Evolutionary conservation across 2,329 filamentous ascomycete species (phyloP).

Genomic region (Fusarium subglutinans): DNA sequence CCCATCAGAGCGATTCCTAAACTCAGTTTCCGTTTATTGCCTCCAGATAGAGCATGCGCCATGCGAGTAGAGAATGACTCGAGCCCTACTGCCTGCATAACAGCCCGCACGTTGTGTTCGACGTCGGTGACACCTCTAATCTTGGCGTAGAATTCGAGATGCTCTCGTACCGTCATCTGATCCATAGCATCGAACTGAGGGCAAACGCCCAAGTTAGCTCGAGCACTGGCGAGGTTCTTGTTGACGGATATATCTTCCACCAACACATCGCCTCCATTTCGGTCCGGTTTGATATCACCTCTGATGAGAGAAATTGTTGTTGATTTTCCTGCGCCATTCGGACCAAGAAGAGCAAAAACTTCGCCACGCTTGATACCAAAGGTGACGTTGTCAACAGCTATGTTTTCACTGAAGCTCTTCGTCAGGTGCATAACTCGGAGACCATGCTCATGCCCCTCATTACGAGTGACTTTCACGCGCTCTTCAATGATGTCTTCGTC

Average conservation of each 20-base stretch:
- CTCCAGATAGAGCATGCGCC: conserved; percentile 83
- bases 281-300: conserved; percentile 82
- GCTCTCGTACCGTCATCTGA: conserved; percentile 87
- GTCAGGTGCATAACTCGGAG: conserved; percentile 82
- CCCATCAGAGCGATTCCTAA: conserved; percentile 93
- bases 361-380: conserved; percentile 84
- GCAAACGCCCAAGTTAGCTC: conserved; percentile 86
- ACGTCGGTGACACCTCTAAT: conserved; percentile 81
- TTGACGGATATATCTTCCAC: conserved; percentile 82
- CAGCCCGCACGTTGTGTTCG: conserved; percentile 78
- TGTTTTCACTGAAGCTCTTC: conserved; percentile 79
- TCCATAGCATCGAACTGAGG: conserved; percentile 91
- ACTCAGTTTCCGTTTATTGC: conserved; percentile 92
- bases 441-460: conserved; percentile 61
- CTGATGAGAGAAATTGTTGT: conserved; percentile 90
- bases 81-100: conserved; percentile 84
- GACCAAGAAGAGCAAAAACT: conserved; percentile 88
- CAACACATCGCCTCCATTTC: conserved; percentile 78
- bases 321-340: conserved; percentile 91
- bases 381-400: conserved; percentile 87
- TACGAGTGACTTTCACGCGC: conserved; percentile 64
- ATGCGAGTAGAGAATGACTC: conserved; percentile 75
- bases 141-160: conserved; percentile 86
- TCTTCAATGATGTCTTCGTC: conserved; percentile 74
- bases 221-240: conserved; percentile 75